Percentiles rank a stretch among this genome's conserved stretches.
Conservation (phyloP, 305 asterid species). For the Fraxinus velutina region DNA sequence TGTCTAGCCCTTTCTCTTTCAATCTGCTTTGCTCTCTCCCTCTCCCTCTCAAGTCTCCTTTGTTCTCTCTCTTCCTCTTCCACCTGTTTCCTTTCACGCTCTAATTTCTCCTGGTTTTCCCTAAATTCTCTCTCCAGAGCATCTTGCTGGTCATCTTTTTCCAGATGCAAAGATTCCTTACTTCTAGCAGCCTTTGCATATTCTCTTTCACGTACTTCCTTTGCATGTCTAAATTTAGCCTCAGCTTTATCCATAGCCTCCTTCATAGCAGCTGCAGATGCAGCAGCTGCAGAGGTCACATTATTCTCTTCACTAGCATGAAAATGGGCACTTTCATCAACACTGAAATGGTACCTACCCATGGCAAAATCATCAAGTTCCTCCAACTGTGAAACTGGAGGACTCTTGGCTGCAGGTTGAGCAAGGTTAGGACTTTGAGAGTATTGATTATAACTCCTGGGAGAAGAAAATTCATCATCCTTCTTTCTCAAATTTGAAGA, state of each 20-base stretch:
- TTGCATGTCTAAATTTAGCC: slow-evolving; percentile 91
- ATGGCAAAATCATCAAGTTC: slow-evolving; percentile 85
- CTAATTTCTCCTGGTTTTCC: slow-evolving; percentile 68
- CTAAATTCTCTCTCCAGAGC: slow-evolving; percentile 53
- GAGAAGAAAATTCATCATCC: slow-evolving; percentile 54
- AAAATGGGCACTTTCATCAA: slow-evolving; percentile 42
- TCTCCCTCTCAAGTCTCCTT: slow-evolving; percentile 69
- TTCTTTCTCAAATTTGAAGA: slow-evolving; percentile 54
- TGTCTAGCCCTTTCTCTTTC: slow-evolving; percentile 77
- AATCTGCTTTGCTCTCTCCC: slow-evolving; percentile 53
- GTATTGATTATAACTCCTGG: slow-evolving; percentile 44
- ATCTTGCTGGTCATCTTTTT: slow-evolving; percentile 53
- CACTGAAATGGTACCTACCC: slow-evolving; percentile 52
- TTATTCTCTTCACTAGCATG: slow-evolving; percentile 55
- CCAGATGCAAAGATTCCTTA: slow-evolving; percentile 53
- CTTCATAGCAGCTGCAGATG: slow-evolving; percentile 93
- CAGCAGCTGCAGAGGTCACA: slow-evolving; percentile 80
- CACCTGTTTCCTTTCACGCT: slow-evolving; percentile 62
- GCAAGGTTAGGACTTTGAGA: slow-evolving; percentile 47
- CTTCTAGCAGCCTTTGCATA: slow-evolving; percentile 69
- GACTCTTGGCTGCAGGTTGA: slow-evolving; percentile 48
- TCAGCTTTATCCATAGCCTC: slow-evolving; percentile 98
- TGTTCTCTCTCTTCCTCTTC: slow-evolving; percentile 84
- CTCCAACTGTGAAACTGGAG: slow-evolving; percentile 73
- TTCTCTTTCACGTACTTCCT: slow-evolving; percentile 94